phyloP scores from a whole-genome alignment of 805 yeast genomes.

The Lipomyces chichibuensis region DNA sequence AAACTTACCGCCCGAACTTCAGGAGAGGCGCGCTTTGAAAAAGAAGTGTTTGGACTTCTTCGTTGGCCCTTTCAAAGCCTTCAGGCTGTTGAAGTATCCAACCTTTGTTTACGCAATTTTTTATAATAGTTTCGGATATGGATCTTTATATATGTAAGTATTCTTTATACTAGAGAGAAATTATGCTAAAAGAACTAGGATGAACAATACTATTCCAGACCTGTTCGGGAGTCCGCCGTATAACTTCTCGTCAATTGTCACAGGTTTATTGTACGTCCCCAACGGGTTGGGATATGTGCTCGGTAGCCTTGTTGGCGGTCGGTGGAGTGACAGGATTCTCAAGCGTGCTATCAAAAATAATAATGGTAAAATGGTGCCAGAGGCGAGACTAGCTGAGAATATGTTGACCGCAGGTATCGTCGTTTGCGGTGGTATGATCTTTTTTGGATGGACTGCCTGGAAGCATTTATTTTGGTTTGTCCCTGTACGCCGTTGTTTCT shows the following conservation, averaged over 20 bases:
- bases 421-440: slow-evolving; percentile 66
- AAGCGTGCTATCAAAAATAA: slow-evolving; percentile 55
- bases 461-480: slow-evolving; percentile 70
- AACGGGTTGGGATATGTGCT: slow-evolving; percentile 75
- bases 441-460: slow-evolving; percentile 82
- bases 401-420: slow-evolving; percentile 64
- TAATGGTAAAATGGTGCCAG: slow-evolving; percentile 72
- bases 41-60: slow-evolving; percentile 50
- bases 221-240: slow-evolving; percentile 68
- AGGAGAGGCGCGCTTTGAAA: slow-evolving; percentile 22
- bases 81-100: slow-evolving; percentile 66
- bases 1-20: slow-evolving; percentile 28
- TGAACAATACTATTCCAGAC: slow-evolving; percentile 72
- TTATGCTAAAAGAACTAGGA: slow-evolving; percentile 34
- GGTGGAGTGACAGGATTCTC: slow-evolving; percentile 70
- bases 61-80: slow-evolving; percentile 60
- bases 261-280: slow-evolving; percentile 80
- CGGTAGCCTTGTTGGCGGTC: slow-evolving; percentile 80
- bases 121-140: slow-evolving; percentile 73
- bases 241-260: slow-evolving; percentile 62
- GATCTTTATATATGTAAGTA: slow-evolving; percentile 58
- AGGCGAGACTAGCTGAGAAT: slow-evolving; percentile 77
- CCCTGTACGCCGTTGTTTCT: slow-evolving; percentile 52
- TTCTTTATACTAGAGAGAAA: not conserved
- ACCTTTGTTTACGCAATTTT: slow-evolving; percentile 69